phyloP scores from a whole-genome alignment of 768 basidiomycete genomes.

The Pleurotus salmoneostramineus region DNA sequence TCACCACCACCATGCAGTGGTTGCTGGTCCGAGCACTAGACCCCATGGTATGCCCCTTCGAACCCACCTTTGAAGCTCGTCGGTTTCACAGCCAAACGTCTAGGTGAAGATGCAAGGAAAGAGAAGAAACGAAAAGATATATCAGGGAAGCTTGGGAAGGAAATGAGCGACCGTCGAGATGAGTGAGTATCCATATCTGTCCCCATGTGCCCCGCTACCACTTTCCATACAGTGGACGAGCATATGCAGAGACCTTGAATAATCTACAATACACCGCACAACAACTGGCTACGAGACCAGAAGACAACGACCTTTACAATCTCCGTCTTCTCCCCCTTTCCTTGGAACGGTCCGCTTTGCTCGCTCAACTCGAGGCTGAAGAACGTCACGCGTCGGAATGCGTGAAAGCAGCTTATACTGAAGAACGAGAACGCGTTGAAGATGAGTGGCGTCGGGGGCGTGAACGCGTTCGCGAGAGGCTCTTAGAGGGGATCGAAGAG shows the following conservation, averaged over 20 bases:
- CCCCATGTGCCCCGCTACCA: background rate
- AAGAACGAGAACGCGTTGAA: slow-evolving; percentile 76
- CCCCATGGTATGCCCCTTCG: slow-evolving; percentile 30
- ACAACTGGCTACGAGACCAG: slow-evolving; percentile 67
- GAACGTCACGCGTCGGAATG: slow-evolving; percentile 67
- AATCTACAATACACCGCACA: slow-evolving; percentile 54
- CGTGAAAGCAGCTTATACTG: slow-evolving; percentile 68
- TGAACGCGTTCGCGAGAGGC: slow-evolving; percentile 69
- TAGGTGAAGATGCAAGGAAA: slow-evolving; percentile 44
- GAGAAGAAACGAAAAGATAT: slow-evolving; percentile 69
- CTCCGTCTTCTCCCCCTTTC: slow-evolving; percentile 72
- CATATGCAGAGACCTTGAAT: slow-evolving; percentile 60
- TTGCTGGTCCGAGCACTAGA: slow-evolving; percentile 38
- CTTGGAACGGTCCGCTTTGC: slow-evolving; percentile 71
- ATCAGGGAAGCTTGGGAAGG: slow-evolving; percentile 67
- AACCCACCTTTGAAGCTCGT: background rate
- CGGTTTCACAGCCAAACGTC: slow-evolving; percentile 8
- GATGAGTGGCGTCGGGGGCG: slow-evolving; percentile 78
- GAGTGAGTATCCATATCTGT: slow-evolving; percentile 45
- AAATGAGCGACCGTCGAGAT: slow-evolving; percentile 70
- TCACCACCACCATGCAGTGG: slow-evolving; percentile 27
- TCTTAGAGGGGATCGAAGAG: slow-evolving; percentile 85
- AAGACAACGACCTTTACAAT: slow-evolving; percentile 59
- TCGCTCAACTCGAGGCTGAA: slow-evolving; percentile 62
- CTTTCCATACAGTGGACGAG: slow-evolving; percentile 41